Base-by-base conservation (phyloP, 345 rosid species). In the Stellera chamaejasme region DNA sequence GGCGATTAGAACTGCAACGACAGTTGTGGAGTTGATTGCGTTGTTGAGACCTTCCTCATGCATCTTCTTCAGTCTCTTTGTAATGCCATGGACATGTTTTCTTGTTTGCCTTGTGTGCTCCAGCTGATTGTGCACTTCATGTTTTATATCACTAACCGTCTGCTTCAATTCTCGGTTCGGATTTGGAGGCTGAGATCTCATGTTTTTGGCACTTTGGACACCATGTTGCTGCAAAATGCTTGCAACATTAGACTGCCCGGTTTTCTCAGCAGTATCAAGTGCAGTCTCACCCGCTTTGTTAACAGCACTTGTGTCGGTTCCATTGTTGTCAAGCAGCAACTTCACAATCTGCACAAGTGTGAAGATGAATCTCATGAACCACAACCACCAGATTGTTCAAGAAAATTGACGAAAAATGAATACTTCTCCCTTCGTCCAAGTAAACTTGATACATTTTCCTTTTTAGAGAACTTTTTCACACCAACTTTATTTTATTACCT, bases 61-160 rank as follows among this genome's bases (percentile, higher is more conserved):
- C 96, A 91, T 83, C 70, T 88, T 88, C 74, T 82, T 84, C 52
- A 91, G 58, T 48, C 87, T 87, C 71, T 88, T 88, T 1, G 96
- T 95, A 5, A 91, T 88, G 61, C 90, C 92, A 55, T 88, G 96
- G 48, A 91, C 95, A 13, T 83, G 85, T 61, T 66, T 88, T 51
- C 96, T 71, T 1, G 98, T 91, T 61, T 85, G 96, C 11, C 88
- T 84, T 6, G 90, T 82, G 79, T 84, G 98, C 61, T 92, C 98
- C 2, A 92, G 79, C 64, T 92, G 96, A 75, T 88, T 54, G 55
- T 88, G 93, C 43, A 92, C 96, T 69, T 88, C 96, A 19, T 92
- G 96, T 60, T 92, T 92, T 58, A 92, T 88, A 72, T 92, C 96
- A 11, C 98, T 92, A 32, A 92, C 98, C 0, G 95, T 92, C 70